These are phyloP conservation scores for Diaporthe sp. DNA, from an alignment of 2,329 filamentous ascomycete species.

Conservation along the genomic window DNA sequence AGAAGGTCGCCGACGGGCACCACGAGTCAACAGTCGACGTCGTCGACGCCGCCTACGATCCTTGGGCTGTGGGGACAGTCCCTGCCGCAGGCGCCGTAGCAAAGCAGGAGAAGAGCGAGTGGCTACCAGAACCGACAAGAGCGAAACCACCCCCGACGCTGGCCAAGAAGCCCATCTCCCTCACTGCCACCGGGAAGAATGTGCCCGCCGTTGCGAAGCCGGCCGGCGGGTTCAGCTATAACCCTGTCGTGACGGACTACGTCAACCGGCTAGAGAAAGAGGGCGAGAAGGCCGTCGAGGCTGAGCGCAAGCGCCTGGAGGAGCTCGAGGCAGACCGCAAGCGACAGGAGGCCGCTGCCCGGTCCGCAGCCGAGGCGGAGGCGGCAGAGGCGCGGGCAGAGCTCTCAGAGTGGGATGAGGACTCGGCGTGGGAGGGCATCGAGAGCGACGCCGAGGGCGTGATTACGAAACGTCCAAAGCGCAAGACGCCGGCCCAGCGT, in stretches of 20 bases:
- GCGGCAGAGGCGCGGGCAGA: constrained; percentile 77
- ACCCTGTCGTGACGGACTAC: constrained; percentile 90
- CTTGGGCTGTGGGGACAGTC: constrained; percentile 71
- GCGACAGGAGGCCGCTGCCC: constrained; percentile 75
- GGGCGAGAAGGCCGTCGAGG: constrained; percentile 82
- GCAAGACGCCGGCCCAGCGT: constrained; percentile 88
- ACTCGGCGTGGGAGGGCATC: constrained; percentile 91
- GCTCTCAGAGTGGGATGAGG: constrained; percentile 82
- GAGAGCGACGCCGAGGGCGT: constrained; percentile 85
- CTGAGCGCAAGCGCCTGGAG: constrained; percentile 80
- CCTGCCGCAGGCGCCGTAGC: constrained; percentile 47
- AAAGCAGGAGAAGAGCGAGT: constrained; percentile 66
- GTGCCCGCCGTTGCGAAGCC: constrained; percentile 85
- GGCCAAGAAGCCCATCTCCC: constrained; percentile 81
- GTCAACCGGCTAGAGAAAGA: constrained; percentile 80
- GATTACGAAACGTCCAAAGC: constrained; percentile 80
- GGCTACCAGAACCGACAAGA: constrained; percentile 25
- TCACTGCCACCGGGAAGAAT: constrained; percentile 84
- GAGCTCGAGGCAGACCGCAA: constrained; percentile 76
- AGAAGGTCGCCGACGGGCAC: constrained; percentile 82
- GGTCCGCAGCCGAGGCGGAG: constrained; percentile 80
- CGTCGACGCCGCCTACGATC: constrained; percentile 79
- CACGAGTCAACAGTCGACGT: constrained; percentile 67
- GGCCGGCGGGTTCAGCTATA: constrained; percentile 89
- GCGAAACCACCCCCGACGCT: constrained; percentile 79